Percentiles rank a stretch among this genome's conserved stretches.
Conservation (phyloP, 192 early-diverging fungal genomes). For the Coemansia sp. region DNA sequence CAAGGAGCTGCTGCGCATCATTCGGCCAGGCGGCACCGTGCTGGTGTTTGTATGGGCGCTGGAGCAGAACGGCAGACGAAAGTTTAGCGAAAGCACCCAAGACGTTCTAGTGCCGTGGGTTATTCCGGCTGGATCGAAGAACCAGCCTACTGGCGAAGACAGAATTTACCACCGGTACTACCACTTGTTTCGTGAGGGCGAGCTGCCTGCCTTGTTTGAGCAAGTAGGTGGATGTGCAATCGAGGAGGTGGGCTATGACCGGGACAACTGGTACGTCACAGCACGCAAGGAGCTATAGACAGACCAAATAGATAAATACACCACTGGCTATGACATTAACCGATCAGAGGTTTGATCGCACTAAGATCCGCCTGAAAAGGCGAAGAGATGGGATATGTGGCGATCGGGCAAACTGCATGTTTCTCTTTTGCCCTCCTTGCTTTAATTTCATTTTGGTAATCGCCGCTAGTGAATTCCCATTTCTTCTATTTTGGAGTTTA, state of each 20-base stretch:
- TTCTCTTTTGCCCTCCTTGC: no score
- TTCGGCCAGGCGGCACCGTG: slow-evolving; percentile 61
- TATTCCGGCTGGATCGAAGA: slow-evolving; percentile 53
- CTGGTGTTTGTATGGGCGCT: slow-evolving; percentile 96
- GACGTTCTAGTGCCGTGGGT: slow-evolving; percentile 95
- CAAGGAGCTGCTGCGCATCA: slow-evolving; percentile 73
- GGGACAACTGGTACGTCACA: slow-evolving; percentile 94
- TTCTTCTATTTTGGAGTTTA: background rate
- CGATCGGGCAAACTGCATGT: background rate
- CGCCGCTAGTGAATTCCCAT: background rate
- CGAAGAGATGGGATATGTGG: no score
- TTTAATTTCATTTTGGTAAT: no score
- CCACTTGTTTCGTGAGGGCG: slow-evolving; percentile 83
- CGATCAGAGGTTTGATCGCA: background rate
- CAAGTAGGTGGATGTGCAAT: slow-evolving; percentile 54
- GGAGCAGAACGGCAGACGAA: slow-evolving; percentile 79
- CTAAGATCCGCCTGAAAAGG: no score
- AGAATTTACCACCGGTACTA: slow-evolving; percentile 76
- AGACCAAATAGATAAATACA: no score
- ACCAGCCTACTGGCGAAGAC: slow-evolving; percentile 9
- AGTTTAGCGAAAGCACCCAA: slow-evolving; percentile 73
- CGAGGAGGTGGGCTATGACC: slow-evolving; percentile 77
- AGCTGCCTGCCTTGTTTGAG: slow-evolving; percentile 69
- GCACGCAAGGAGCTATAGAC: slow-evolving; percentile 45
- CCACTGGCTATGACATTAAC: no score